Evolutionary conservation across 2,329 filamentous ascomycete species (phyloP).

Genomic region (Talaromyces sp.): DNA sequence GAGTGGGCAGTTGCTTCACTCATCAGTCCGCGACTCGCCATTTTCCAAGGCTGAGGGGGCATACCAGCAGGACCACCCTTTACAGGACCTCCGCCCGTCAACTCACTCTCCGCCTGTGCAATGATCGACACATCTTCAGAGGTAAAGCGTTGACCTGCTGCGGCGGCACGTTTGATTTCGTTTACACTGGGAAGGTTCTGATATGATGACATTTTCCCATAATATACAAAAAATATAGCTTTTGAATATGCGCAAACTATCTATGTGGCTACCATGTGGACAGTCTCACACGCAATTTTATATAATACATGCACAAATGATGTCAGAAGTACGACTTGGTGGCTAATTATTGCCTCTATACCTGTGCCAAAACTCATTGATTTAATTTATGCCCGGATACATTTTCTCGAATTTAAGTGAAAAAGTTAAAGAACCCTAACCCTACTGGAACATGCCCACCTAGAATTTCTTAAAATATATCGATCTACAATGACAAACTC

Average conservation of each 20-base stretch:
- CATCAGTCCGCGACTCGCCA: neutral
- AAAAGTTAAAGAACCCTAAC: too few relatives aligned
- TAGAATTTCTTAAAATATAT: too few relatives aligned
- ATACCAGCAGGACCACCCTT: conserved; percentile 33
- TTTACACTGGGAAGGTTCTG: conserved; percentile 28
- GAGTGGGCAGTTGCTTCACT: conserved; percentile 32
- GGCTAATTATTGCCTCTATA: neutral
- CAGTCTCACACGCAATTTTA: neutral
- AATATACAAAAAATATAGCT: neutral
- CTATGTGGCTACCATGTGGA: neutral
- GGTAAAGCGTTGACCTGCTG: conserved; percentile 32
- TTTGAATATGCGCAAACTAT: neutral
- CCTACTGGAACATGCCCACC: too few relatives aligned
- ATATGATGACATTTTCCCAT: conserved; percentile 9
- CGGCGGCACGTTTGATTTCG: conserved; percentile 31
- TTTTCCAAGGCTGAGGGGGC: too few relatives aligned
- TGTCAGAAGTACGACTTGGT: neutral
- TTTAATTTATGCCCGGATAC: neutral
- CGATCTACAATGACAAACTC: too few relatives aligned
- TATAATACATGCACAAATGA: neutral
- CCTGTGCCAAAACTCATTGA: neutral
- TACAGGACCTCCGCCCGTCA: conserved; percentile 30
- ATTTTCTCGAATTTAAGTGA: neutral
- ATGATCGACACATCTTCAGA: conserved; percentile 32
- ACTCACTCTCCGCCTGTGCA: conserved; percentile 30